Evolutionary conservation across 441 rosid species (phyloP).

Genomic region (Heliophila coronopifolia): DNA sequence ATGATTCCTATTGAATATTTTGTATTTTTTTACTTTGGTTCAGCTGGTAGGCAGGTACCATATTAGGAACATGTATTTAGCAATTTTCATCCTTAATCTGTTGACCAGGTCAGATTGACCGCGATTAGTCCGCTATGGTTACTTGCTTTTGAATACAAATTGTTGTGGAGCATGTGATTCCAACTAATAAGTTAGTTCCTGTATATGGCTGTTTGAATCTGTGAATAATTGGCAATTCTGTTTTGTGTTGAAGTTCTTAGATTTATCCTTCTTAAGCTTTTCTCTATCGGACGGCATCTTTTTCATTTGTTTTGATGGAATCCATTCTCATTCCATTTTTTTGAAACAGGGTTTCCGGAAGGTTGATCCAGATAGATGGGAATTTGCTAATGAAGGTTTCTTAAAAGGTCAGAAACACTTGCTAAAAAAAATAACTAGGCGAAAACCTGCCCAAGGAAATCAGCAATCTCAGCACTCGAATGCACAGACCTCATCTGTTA

Average conservation of each 20-base stretch:
- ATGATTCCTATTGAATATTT: not conserved
- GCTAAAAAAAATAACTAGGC: conserved; percentile 58
- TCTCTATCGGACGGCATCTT: not conserved
- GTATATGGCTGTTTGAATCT: conserved; percentile 1
- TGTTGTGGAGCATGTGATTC: not conserved
- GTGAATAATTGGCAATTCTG: not conserved
- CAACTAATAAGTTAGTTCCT: not conserved
- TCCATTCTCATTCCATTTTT: conserved; percentile 9
- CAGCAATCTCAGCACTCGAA: conserved; percentile 56
- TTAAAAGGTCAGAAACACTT: conserved; percentile 81
- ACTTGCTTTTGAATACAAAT: not conserved
- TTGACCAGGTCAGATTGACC: not conserved
- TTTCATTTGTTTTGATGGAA: conserved; percentile 9
- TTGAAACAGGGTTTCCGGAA: conserved; percentile 79
- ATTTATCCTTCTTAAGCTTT: not conserved
- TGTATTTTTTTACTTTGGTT: not conserved
- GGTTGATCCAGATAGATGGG: conserved; percentile 94
- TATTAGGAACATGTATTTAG: conserved; percentile 3
- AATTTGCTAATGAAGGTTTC: conserved; percentile 88
- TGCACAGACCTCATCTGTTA: conserved; percentile 53
- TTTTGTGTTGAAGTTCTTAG: not conserved
- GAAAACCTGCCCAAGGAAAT: conserved; percentile 64
- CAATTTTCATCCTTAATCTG: not conserved
- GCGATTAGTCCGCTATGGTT: not conserved
- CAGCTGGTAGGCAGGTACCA: not conserved